These are phyloP conservation scores for Suillus brevipes DNA, from an alignment of 768 basidiomycete species.

Conservation along the genomic window DNA sequence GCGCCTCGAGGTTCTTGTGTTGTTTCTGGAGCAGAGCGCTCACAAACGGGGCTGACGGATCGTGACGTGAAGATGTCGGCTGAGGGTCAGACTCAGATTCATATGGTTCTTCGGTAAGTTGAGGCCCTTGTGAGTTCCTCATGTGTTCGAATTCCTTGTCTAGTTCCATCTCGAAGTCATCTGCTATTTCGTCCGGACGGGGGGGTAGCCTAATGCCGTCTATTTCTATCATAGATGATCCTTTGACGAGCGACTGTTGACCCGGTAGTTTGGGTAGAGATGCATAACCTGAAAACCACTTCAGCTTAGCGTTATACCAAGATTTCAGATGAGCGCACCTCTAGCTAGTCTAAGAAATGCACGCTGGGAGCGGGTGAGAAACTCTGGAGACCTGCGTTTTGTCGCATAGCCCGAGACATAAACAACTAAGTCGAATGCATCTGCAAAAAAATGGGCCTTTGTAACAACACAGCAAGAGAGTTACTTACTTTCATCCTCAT, in stretches of 20 bases:
- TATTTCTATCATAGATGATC: conserved; percentile 25
- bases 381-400: conserved; percentile 55
- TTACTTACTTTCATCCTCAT: conserved; percentile 29
- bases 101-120: conserved; percentile 6
- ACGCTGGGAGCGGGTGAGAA: conserved; percentile 69
- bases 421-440: conserved; percentile 68
- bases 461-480: neutral
- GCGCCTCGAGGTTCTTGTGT: conserved; percentile 74
- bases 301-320: neutral
- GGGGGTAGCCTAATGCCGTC: conserved; percentile 52
- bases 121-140: conserved; percentile 13
- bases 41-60: conserved; percentile 9
- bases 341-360: conserved; percentile 79
- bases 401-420: conserved; percentile 79
- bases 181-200: conserved; percentile 57
- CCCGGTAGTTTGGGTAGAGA: conserved; percentile 58
- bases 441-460: conserved; percentile 25
- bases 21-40: conserved; percentile 46
- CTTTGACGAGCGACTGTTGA: conserved; percentile 24
- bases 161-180: conserved; percentile 58
- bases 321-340: conserved; percentile 41
- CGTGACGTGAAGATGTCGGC: conserved; percentile 22
- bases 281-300: conserved; percentile 58
- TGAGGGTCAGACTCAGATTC: conserved; percentile 12
- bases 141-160: conserved; percentile 46